phyloP scores from a whole-genome alignment of 768 basidiomycete genomes.

The Tremella fuciformis region DNA sequence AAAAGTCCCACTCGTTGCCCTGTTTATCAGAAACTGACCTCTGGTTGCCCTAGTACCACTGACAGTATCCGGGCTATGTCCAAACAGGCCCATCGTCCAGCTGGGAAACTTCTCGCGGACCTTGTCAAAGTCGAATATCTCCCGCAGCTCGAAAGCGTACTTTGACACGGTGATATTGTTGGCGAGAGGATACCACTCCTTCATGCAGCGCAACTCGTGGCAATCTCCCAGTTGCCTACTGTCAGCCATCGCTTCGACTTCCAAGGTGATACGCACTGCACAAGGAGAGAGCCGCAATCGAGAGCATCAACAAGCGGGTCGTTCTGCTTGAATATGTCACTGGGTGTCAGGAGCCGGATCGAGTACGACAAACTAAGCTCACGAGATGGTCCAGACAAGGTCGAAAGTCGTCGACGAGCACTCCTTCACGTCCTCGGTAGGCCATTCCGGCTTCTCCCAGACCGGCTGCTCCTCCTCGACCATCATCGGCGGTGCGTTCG shows the following conservation, averaged over 20 bases:
- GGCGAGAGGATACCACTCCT: slow-evolving; percentile 47
- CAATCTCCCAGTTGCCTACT: slow-evolving; percentile 49
- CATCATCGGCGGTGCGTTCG: background rate
- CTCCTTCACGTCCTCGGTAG: slow-evolving; percentile 15
- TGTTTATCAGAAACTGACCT: slow-evolving; percentile 6
- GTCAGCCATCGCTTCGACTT: slow-evolving; percentile 7
- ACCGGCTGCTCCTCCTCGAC: slow-evolving; percentile 4
- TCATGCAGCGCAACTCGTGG: slow-evolving; percentile 38
- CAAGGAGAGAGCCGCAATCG: slow-evolving; percentile 46
- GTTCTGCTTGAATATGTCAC: slow-evolving; percentile 48
- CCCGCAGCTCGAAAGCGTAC: slow-evolving; percentile 50
- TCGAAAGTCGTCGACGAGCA: slow-evolving; percentile 28
- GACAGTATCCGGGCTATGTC: slow-evolving; percentile 49
- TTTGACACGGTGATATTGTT: slow-evolving; percentile 51
- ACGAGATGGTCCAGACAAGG: slow-evolving; percentile 50
- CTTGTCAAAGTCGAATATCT: slow-evolving; percentile 40
- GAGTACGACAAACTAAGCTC: slow-evolving; percentile 14
- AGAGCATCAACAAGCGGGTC: slow-evolving; percentile 46
- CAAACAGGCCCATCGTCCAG: slow-evolving; percentile 46
- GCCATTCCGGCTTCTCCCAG: slow-evolving; percentile 3
- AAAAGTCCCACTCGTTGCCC: slow-evolving; percentile 51
- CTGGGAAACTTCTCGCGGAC: slow-evolving; percentile 33
- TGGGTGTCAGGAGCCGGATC: slow-evolving; percentile 9
- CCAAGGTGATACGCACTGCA: slow-evolving; percentile 37
- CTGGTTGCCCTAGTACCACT: slow-evolving; percentile 4